A percentile compares a stretch with the other conserved stretches of the same genome.
phyloP scores from a whole-genome alignment of 306 rosid species.

The Prunus persica region DNA sequence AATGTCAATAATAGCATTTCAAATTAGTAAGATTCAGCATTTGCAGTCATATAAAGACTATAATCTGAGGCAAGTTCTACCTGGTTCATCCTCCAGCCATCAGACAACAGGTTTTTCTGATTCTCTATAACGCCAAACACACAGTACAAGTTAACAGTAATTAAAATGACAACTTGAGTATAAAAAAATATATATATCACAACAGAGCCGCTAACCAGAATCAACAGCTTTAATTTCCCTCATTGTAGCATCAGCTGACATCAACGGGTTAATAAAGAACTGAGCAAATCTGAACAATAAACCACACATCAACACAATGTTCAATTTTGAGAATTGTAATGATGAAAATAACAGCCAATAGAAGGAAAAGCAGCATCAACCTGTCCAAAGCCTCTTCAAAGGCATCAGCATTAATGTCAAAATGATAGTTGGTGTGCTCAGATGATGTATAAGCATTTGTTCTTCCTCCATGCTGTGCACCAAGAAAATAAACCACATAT shows the following conservation, averaged over 20 bases:
- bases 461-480: slow-evolving; percentile 76
- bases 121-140: slow-evolving; percentile 49
- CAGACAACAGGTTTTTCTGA: slow-evolving; percentile 86
- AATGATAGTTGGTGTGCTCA: slow-evolving; percentile 70
- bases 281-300: slow-evolving; percentile 71
- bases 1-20: not conserved
- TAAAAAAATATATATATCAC: slow-evolving; percentile 1
- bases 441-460: slow-evolving; percentile 77
- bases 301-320: slow-evolving; percentile 18
- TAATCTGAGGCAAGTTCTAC: slow-evolving; percentile 37
- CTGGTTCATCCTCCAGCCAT: slow-evolving; percentile 90
- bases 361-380: slow-evolving; percentile 35
- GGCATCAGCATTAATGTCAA: slow-evolving; percentile 77
- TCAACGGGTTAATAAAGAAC: slow-evolving; percentile 88
- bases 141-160: not conserved
- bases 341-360: slow-evolving; percentile 1
- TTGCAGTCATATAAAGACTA: not conserved
- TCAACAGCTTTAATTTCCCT: slow-evolving; percentile 98
- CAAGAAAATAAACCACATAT: slow-evolving; percentile 16
- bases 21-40: slow-evolving; percentile 6
- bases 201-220: slow-evolving; percentile 63
- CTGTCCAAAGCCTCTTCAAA: slow-evolving; percentile 97
- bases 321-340: slow-evolving; percentile 1
- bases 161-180: not conserved
- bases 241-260: slow-evolving; percentile 93